Evolutionary conservation across 768 basidiomycete species (phyloP).

Genomic region (Podaxis sp.): DNA sequence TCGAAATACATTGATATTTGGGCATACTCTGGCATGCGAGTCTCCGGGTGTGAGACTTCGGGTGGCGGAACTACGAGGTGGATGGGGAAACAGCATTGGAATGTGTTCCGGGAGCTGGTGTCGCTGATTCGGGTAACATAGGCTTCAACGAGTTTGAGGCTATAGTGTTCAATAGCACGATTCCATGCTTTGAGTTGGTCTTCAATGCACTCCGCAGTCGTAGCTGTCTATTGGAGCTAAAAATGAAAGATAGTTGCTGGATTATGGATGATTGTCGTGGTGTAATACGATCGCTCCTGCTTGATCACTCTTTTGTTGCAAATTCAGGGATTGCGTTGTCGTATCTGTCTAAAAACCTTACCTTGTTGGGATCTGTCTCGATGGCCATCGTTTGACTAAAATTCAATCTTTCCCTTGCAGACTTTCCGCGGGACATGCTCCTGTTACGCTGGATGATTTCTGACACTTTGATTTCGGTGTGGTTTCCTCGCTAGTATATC

Average conservation of each 20-base stretch:
- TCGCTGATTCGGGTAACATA: too few relatives aligned
- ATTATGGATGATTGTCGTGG: conserved; percentile 92
- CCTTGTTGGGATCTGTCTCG: conserved; percentile 80
- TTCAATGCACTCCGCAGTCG: conserved; percentile 88
- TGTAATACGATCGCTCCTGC: conserved; percentile 90
- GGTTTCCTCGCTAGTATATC: conserved; percentile 47
- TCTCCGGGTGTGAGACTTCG: too few relatives aligned
- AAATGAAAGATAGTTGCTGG: conserved; percentile 95
- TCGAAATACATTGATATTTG: conserved; percentile 77
- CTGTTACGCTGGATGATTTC: conserved; percentile 34
- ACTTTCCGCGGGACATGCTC: conserved; percentile 27
- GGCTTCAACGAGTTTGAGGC: too few relatives aligned
- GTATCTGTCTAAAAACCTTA: conserved; percentile 21
- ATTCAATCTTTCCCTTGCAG: conserved; percentile 57
- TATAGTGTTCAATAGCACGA: too few relatives aligned
- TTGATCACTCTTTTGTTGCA: conserved; percentile 73
- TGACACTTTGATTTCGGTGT: conserved; percentile 44
- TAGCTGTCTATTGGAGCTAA: conserved; percentile 95
- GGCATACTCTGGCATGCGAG: too few relatives aligned
- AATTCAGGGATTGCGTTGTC: background rate
- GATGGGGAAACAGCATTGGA: too few relatives aligned
- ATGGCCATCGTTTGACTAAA: conserved; percentile 88
- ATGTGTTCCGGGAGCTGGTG: too few relatives aligned
- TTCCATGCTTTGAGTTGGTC: too few relatives aligned
- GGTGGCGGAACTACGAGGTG: too few relatives aligned